Percentiles rank a stretch among this genome's conserved stretches.
Evolutionary conservation across 208 protist species (phyloP).

Genomic region (Novymonas esmeraldas): DNA sequence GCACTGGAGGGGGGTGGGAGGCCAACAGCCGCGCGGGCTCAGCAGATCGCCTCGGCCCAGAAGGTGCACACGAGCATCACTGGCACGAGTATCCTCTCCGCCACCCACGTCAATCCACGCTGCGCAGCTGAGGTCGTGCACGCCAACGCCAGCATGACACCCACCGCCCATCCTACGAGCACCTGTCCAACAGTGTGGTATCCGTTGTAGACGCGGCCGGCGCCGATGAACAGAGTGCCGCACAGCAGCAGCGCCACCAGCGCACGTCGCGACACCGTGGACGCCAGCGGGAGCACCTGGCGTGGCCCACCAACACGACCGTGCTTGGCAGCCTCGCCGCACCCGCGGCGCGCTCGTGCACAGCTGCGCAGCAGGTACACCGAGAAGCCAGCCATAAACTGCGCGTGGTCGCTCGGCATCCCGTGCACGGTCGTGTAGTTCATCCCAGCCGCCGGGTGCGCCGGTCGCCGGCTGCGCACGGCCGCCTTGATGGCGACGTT

Average conservation of each 20-base stretch:
- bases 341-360: not conserved
- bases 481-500: conserved; percentile 55
- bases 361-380: conserved; percentile 47
- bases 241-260: conserved; percentile 32
- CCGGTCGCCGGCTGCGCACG: conserved; percentile 44
- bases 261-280: not conserved
- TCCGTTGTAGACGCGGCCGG: conserved; percentile 73
- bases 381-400: conserved; percentile 80
- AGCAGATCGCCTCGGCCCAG: conserved; percentile 55
- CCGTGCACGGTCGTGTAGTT: conserved; percentile 60
- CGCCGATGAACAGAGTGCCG: conserved; percentile 46
- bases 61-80: conserved; percentile 62
- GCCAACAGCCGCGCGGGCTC: not conserved
- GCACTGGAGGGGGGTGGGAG: too few species aligned
- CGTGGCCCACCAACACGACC: not conserved
- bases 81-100: conserved; percentile 34
- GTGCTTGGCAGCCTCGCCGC: not conserved
- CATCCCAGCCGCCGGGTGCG: conserved; percentile 37
- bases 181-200: conserved; percentile 74
- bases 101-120: conserved; percentile 26
- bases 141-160: conserved; percentile 36
- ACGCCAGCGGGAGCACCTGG: not conserved
- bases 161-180: conserved; percentile 51
- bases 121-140: conserved; percentile 38
- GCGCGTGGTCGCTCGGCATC: conserved; percentile 82